A percentile compares a stretch with the other conserved stretches of the same genome.
Conservation (phyloP, 306 rosid genomes). For the Arachis stenosperma region DNA sequence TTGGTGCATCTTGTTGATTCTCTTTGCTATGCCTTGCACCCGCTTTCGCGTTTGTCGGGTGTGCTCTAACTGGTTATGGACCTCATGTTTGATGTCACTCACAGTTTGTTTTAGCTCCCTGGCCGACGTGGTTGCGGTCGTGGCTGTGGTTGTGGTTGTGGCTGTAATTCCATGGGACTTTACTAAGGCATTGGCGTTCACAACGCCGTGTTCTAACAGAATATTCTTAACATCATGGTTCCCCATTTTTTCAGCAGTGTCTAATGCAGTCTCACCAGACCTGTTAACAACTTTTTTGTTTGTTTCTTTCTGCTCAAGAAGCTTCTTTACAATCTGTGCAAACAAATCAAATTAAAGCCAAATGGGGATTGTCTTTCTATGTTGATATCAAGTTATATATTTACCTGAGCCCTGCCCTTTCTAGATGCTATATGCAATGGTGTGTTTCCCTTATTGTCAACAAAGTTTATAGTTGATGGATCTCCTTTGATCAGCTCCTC, state of each 20-base stretch:
- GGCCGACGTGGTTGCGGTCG: conserved; percentile 23
- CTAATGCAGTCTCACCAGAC: conserved; percentile 79
- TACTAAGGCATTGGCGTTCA: conserved; percentile 66
- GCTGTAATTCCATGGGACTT: conserved; percentile 53
- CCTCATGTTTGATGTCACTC: conserved; percentile 94
- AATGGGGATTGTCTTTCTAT: too few relatives aligned
- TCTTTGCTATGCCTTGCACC: conserved; percentile 95
- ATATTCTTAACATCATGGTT: conserved; percentile 51
- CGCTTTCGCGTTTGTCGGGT: conserved; percentile 93
- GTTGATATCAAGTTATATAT: too few relatives aligned
- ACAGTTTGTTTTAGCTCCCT: conserved; percentile 91
- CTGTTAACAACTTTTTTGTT: conserved; percentile 59
- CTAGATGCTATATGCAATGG: conserved; percentile 86
- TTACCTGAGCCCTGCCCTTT: conserved; percentile 83
- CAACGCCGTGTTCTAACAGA: conserved; percentile 70
- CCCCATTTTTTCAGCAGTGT: conserved; percentile 87
- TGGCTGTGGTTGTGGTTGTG: conserved; percentile 16
- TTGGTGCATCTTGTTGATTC: conserved; percentile 84
- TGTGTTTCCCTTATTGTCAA: conserved; percentile 79
- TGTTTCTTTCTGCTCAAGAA: conserved; percentile 58
- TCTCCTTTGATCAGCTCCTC: conserved; percentile 68
- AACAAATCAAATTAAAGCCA: not conserved
- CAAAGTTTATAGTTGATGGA: conserved; percentile 67
- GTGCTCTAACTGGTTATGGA: conserved; percentile 90
- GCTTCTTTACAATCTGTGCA: conserved; percentile 77